Evolutionary conservation across 1,284 basidiomycete species (phyloP).

Genomic region (Boletus sp.): DNA sequence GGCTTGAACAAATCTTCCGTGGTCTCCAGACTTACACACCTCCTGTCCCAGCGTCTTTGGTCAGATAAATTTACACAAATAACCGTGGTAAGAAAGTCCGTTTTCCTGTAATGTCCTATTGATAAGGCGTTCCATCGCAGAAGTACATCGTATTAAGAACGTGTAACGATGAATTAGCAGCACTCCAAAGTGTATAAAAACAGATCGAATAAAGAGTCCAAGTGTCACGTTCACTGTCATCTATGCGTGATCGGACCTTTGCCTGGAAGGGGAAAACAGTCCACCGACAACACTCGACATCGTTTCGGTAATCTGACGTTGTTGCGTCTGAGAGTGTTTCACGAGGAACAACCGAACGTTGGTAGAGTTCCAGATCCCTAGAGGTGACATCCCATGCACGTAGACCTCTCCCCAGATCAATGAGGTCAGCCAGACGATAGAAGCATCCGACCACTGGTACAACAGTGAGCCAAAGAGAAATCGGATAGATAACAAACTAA

Average conservation of each 20-base stretch:
- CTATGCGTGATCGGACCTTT: conserved; percentile 30
- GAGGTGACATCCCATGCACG: conserved; percentile 77
- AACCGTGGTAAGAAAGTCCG: too few relatives aligned
- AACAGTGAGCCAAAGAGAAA: conserved; percentile 5
- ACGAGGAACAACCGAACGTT: conserved; percentile 85
- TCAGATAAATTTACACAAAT: too few relatives aligned
- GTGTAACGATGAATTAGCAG: background rate
- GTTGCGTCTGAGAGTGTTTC: conserved; percentile 71
- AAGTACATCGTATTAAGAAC: too few relatives aligned
- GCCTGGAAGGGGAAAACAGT: conserved; percentile 30
- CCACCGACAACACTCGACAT: conserved; percentile 71
- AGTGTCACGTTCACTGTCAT: background rate
- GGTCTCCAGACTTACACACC: too few relatives aligned
- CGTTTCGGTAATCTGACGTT: conserved; percentile 68
- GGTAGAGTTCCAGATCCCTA: conserved; percentile 85
- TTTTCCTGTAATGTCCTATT: too few relatives aligned
- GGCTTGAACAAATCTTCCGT: too few relatives aligned
- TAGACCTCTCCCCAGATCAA: conserved; percentile 92
- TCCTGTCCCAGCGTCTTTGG: too few relatives aligned
- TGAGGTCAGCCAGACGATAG: conserved; percentile 84
- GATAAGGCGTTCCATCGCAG: too few relatives aligned
- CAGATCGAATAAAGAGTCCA: background rate
- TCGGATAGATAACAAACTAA: conserved; percentile 33
- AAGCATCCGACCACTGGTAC: conserved; percentile 81
- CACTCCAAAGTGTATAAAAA: background rate